Evolutionary conservation across 306 rosid genomes (phyloP).

Genomic region (Styphnolobium japonicum): DNA sequence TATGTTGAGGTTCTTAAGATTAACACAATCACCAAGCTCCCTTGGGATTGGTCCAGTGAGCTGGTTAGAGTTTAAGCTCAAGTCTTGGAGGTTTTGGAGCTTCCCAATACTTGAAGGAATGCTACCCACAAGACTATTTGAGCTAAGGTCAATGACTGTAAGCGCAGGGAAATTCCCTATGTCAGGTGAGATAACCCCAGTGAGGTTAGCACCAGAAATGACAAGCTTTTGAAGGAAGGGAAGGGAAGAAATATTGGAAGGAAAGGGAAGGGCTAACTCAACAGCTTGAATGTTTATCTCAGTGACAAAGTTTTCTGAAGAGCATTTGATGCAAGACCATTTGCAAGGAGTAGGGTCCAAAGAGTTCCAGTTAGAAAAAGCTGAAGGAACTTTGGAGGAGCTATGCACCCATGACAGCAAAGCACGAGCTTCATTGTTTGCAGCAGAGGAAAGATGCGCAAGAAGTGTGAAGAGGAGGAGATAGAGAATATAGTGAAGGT

Average conservation of each 20-base stretch:
- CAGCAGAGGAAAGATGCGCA: constrained; percentile 25
- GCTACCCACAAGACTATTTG: constrained; percentile 60
- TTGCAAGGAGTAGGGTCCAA: constrained; percentile 61
- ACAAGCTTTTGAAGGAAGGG: constrained; percentile 59
- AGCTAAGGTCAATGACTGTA: constrained; percentile 55
- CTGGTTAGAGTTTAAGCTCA: constrained; percentile 68
- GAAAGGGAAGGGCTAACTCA: constrained; percentile 66
- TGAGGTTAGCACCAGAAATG: constrained; percentile 63
- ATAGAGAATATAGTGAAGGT: background rate
- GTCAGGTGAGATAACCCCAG: constrained; percentile 55
- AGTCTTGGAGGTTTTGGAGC: constrained; percentile 56
- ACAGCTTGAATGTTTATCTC: constrained; percentile 55
- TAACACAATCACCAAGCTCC: constrained; percentile 56
- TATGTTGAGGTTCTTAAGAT: constrained; percentile 51
- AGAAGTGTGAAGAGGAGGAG: constrained; percentile 23
- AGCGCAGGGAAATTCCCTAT: constrained; percentile 56
- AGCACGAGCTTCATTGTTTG: constrained; percentile 46
- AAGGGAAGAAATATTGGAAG: constrained; percentile 59
- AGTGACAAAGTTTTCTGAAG: constrained; percentile 49
- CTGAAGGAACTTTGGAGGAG: constrained; percentile 31
- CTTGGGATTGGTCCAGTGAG: constrained; percentile 67
- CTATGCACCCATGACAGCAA: constrained; percentile 67
- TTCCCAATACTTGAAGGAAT: constrained; percentile 67
- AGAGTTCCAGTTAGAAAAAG: constrained; percentile 57
- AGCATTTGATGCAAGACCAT: constrained; percentile 72